Conservation (phyloP, 208 protist genomes). For the Trypanosoma vivax region DNA sequence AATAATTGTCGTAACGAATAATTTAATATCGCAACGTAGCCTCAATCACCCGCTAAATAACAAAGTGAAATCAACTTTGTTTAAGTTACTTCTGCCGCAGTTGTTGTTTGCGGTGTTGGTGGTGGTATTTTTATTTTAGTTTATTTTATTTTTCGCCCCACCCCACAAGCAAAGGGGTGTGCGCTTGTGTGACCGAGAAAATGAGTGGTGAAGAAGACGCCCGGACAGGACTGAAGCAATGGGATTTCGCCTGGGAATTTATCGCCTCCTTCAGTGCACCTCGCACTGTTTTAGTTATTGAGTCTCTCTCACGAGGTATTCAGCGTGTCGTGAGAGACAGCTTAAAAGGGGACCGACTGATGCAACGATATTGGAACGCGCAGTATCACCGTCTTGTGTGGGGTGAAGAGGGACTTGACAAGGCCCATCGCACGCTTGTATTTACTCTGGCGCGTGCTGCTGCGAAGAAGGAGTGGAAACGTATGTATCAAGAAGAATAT, state of each 20-base stretch:
- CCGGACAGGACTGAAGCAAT: constrained; percentile 16
- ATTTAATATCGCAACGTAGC: too few relatives aligned
- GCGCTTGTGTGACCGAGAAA: not conserved
- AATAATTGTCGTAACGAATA: too few relatives aligned
- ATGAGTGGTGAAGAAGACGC: not conserved
- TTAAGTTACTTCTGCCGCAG: not conserved
- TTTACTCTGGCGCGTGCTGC: constrained; percentile 46
- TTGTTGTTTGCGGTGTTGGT: not conserved
- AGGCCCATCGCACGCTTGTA: constrained; percentile 5
- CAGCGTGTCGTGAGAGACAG: constrained; percentile 24
- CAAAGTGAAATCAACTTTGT: not conserved
- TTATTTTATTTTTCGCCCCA: constrained; percentile 1
- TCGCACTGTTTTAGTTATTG: constrained; percentile 40
- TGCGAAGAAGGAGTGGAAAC: constrained; percentile 54
- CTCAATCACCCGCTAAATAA: too few relatives aligned
- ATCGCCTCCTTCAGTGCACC: constrained; percentile 56
- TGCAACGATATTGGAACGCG: constrained; percentile 86
- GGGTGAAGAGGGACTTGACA: constrained; percentile 30
- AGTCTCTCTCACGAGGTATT: constrained; percentile 48
- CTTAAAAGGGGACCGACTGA: constrained; percentile 30
- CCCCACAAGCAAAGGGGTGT: constrained; percentile 4
- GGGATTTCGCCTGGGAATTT: constrained; percentile 68
- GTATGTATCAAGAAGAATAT: constrained; percentile 63
- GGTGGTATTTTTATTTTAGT: constrained; percentile 1
- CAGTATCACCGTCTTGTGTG: constrained; percentile 61